Percentiles rank a stretch among this genome's conserved stretches.
phyloP scores from a whole-genome alignment of 495 filamentous ascomycete species.

The Chaetomium tenue region DNA sequence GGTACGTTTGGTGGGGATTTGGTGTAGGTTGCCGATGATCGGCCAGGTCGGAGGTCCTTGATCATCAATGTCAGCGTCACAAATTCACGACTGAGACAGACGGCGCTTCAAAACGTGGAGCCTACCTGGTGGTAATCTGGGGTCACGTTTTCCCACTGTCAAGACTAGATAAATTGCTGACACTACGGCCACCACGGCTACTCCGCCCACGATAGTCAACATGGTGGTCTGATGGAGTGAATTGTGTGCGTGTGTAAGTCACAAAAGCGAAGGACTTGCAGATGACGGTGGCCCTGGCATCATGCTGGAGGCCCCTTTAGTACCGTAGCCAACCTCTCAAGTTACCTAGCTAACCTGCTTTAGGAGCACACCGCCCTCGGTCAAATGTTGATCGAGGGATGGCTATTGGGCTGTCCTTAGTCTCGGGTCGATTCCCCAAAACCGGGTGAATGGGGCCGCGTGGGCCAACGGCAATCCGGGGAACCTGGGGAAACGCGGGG shows the following conservation, averaged over 20 bases:
- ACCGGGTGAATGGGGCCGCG: no score
- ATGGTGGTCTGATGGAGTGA: not conserved
- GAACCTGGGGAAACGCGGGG: not conserved
- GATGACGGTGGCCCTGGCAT: not conserved
- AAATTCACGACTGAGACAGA: not conserved
- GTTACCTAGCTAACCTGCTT: not conserved
- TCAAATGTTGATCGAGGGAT: not conserved
- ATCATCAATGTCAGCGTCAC: not conserved
- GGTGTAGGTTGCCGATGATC: constrained; percentile 5
- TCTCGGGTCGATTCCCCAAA: not conserved
- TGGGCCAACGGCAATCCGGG: no score
- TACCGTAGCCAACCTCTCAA: not conserved
- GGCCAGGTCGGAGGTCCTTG: not conserved
- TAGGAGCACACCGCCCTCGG: not conserved
- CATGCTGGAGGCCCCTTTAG: not conserved
- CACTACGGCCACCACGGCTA: not conserved
- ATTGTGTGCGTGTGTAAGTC: not conserved
- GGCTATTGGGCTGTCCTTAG: not conserved
- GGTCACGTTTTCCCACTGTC: not conserved
- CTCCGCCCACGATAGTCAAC: not conserved
- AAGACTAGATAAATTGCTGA: not conserved
- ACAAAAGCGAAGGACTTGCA: not conserved
- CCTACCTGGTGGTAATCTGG: not conserved
- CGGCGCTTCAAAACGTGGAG: not conserved
- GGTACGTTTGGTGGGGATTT: constrained; percentile 6